Evolutionary conservation across 2,329 filamentous ascomycete species (phyloP).

Genomic region (Harringtonia aguacate): DNA sequence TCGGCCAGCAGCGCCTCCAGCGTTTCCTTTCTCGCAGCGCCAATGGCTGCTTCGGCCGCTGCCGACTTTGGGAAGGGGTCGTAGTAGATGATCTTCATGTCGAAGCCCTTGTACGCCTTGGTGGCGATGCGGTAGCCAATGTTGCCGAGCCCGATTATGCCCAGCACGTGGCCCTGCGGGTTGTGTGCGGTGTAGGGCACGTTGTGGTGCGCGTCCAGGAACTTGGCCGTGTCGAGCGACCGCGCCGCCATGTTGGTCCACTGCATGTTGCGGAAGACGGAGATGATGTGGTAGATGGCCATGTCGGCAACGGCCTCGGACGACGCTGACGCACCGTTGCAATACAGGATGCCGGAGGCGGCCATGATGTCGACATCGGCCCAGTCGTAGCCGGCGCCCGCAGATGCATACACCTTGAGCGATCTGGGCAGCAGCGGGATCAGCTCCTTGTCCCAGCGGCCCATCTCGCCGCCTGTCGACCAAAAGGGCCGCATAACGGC

Average conservation of each 20-base stretch:
- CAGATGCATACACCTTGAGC: slow-evolving; percentile 53
- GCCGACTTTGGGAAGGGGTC: slow-evolving; percentile 30
- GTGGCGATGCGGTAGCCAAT: slow-evolving; percentile 53
- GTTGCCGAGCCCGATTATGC: slow-evolving; percentile 59
- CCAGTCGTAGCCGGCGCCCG: slow-evolving; percentile 58
- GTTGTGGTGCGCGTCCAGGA: slow-evolving; percentile 14
- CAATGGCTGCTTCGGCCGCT: slow-evolving; percentile 29
- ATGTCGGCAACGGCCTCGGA: slow-evolving; percentile 65
- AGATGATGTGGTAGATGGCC: slow-evolving; percentile 57
- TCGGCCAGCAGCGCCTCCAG: slow-evolving; percentile 33
- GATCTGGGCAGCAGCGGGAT: slow-evolving; percentile 37
- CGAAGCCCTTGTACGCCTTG: slow-evolving; percentile 41
- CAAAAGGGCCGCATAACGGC: slow-evolving; percentile 22
- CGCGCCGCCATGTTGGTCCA: slow-evolving; percentile 50
- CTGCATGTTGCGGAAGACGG: slow-evolving; percentile 56
- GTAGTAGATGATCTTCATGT: slow-evolving; percentile 47
- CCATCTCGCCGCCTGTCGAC: slow-evolving; percentile 15
- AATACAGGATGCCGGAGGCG: slow-evolving; percentile 54
- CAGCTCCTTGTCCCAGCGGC: slow-evolving; percentile 14
- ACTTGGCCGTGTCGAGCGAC: slow-evolving; percentile 20
- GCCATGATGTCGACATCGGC: slow-evolving; percentile 52
- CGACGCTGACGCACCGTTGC: slow-evolving; percentile 60
- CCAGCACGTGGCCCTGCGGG: slow-evolving; percentile 48
- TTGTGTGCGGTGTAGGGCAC: slow-evolving; percentile 35
- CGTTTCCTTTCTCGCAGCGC: slow-evolving; percentile 26